Percentiles rank a stretch among this genome's conserved stretches.
Evolutionary conservation across 140 eudicot genomes (phyloP).

Genomic region (Oenanthe javanica): DNA sequence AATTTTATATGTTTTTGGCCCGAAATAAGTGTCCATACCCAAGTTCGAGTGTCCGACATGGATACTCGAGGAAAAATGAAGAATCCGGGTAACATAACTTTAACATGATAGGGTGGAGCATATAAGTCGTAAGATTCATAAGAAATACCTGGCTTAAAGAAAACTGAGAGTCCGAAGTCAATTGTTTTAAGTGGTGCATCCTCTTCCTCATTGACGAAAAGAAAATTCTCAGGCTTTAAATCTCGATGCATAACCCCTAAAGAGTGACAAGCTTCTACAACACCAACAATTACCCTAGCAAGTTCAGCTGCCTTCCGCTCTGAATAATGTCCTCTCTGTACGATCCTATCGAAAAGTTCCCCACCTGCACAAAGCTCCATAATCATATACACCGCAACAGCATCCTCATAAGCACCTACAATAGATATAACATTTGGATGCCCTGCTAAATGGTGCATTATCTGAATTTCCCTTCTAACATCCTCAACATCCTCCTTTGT

Average conservation of each 20-base stretch:
- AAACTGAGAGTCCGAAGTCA: conserved; percentile 85
- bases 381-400: conserved; percentile 75
- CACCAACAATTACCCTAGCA: conserved; percentile 72
- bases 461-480: conserved; percentile 92
- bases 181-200: conserved; percentile 77
- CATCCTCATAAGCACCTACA: conserved; percentile 88
- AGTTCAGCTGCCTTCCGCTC: conserved; percentile 93
- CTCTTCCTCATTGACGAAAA: conserved; percentile 57
- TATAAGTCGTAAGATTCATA: neutral
- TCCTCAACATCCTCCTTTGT: conserved; percentile 91
- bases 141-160: conserved; percentile 70
- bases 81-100: no score
- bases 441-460: conserved; percentile 89
- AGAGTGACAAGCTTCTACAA: conserved; percentile 77
- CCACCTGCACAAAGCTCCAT: conserved; percentile 96
- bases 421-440: conserved; percentile 65
- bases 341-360: conserved; percentile 80
- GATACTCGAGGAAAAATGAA: no score
- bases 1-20: no score
- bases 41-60: no score
- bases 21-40: no score
- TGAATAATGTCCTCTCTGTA: conserved; percentile 80
- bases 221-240: conserved; percentile 84
- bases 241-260: conserved; percentile 95
- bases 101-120: neutral